Percentiles rank a stretch among this genome's conserved stretches.
Evolutionary conservation across 768 basidiomycete genomes (phyloP).

Genomic region (Cytidiella melzeri): DNA sequence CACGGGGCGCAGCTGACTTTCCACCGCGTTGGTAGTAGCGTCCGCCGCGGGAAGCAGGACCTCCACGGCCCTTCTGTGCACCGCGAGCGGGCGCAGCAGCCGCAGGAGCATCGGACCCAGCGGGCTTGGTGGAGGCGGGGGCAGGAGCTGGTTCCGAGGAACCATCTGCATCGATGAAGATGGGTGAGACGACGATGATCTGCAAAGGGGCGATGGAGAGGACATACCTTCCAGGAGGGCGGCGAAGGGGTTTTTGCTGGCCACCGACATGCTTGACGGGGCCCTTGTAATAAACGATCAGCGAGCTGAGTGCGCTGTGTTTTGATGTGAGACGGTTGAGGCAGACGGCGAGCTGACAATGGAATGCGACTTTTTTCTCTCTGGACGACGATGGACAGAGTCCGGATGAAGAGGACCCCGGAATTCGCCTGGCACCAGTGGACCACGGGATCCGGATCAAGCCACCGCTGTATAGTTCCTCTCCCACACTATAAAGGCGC

Average conservation of each 20-base stretch:
- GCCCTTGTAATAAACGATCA: constrained; percentile 39
- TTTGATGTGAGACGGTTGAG: constrained; percentile 2
- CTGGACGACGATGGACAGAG: constrained; percentile 1
- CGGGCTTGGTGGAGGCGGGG: constrained; percentile 27
- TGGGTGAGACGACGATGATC: background rate
- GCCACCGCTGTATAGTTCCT: constrained; percentile 31
- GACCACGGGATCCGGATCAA: constrained; percentile 19
- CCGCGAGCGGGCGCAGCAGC: constrained; percentile 32
- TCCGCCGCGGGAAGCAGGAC: constrained; percentile 60
- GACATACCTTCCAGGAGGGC: constrained; percentile 71
- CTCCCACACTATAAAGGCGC: constrained; percentile 18
- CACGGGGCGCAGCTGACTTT: constrained; percentile 36
- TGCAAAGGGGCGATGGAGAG: background rate
- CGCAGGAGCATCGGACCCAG: constrained; percentile 22
- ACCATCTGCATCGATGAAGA: background rate
- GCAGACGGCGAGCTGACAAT: too few relatives aligned
- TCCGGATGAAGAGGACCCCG: constrained; percentile 13
- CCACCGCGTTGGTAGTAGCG: constrained; percentile 67
- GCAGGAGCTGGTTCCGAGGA: constrained; percentile 33
- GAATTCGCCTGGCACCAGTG: constrained; percentile 15
- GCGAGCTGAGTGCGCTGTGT: constrained; percentile 17
- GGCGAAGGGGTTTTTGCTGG: constrained; percentile 82
- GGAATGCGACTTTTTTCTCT: constrained; percentile 12
- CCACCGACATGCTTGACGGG: constrained; percentile 86
- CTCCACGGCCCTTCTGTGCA: constrained; percentile 42